phyloP scores from a whole-genome alignment of 495 filamentous ascomycete genomes.

The Aspergillus heteromorphus region DNA sequence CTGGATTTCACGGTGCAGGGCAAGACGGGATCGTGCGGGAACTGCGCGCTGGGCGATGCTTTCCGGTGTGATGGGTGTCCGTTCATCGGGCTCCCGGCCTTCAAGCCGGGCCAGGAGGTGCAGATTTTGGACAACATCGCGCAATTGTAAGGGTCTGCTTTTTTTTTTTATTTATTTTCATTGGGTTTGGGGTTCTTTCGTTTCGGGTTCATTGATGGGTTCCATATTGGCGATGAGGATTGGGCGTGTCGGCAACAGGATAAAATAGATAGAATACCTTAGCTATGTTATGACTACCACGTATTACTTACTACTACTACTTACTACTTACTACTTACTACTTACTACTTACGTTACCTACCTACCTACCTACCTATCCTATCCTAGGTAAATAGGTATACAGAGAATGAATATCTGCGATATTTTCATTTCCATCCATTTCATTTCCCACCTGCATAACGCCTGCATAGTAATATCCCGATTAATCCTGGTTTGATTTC shows the following conservation, averaged over 20 bases:
- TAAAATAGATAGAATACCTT: conserved; percentile 2
- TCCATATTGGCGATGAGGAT: neutral
- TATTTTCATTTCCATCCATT: too few relatives aligned
- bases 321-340: neutral
- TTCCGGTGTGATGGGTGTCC: conserved; percentile 68
- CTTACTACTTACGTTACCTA: neutral
- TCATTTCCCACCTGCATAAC: neutral
- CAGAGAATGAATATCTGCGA: too few relatives aligned
- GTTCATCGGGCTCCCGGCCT: conserved; percentile 88
- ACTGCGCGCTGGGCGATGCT: conserved; percentile 81
- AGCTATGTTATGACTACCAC: neutral
- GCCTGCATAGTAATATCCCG: neutral
- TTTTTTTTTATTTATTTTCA: neutral
- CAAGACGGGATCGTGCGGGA: conserved; percentile 89
- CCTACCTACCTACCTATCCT: too few relatives aligned
- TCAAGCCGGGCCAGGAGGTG: conserved; percentile 95
- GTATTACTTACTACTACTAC: neutral
- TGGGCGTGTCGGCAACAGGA: neutral
- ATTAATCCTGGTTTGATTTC: neutral
- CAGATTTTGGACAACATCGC: conserved; percentile 76
- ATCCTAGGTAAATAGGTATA: too few relatives aligned
- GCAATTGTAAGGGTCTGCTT: conserved; percentile 57
- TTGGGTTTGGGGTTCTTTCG: neutral
- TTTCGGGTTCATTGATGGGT: neutral
- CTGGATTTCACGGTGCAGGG: conserved; percentile 95